Evolutionary conservation across 2,329 filamentous ascomycete species (phyloP).

Genomic region (Trichoderma polysporum): DNA sequence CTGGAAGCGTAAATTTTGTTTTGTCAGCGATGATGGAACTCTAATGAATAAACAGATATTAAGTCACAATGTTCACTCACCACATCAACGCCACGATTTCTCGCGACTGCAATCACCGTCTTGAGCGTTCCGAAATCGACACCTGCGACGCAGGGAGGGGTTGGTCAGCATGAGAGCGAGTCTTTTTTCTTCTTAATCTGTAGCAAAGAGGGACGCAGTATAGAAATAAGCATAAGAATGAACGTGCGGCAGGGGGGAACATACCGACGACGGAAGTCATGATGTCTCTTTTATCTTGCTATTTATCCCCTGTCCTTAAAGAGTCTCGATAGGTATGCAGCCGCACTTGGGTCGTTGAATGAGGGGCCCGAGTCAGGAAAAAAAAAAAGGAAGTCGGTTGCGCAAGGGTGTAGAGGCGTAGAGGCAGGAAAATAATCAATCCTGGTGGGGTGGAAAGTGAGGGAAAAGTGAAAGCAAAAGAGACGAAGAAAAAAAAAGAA

Average conservation of each 20-base stretch:
- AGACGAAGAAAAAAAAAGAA: conserved; percentile 13
- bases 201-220: conserved; percentile 9
- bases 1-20: conserved; percentile 45
- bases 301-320: background rate
- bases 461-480: background rate
- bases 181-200: background rate
- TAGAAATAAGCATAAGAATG: conserved; percentile 19
- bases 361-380: conserved; percentile 15
- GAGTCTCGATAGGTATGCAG: conserved; percentile 4
- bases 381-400: background rate
- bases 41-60: background rate
- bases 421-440: conserved; percentile 4
- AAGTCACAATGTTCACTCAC: conserved; percentile 57
- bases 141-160: conserved; percentile 48
- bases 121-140: conserved; percentile 96
- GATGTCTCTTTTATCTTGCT: conserved; percentile 4
- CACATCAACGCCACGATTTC: conserved; percentile 98
- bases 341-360: conserved; percentile 3
- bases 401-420: background rate
- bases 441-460: background rate
- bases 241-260: conserved; percentile 3
- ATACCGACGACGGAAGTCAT: conserved; percentile 24
- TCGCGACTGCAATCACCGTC: conserved; percentile 95
- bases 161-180: conserved; percentile 22
- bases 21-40: conserved; percentile 21